phyloP scores from a whole-genome alignment of 78 protist genomes.

The Cavenderia fasciculata region DNA sequence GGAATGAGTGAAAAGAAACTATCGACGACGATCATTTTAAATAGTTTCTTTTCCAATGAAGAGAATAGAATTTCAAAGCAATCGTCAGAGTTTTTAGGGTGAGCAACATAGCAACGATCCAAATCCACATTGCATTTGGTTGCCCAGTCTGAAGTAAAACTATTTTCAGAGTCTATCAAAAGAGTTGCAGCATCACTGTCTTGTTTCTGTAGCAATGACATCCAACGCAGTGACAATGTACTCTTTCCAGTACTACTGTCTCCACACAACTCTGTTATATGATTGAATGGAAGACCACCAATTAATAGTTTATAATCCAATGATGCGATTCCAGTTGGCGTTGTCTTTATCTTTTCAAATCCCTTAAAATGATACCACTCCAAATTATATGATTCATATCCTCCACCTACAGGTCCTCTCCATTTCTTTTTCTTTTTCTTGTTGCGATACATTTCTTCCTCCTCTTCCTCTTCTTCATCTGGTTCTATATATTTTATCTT shows the following conservation, averaged over 20 bases:
- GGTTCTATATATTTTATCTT: background rate
- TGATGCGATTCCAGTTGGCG: constrained; percentile 8
- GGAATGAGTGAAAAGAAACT: constrained; percentile 15
- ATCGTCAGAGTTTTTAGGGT: constrained; percentile 39
- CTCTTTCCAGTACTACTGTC: constrained; percentile 54
- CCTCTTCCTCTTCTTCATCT: constrained; percentile 3
- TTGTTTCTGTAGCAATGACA: background rate
- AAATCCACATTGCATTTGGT: background rate
- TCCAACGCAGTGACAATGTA: constrained; percentile 20
- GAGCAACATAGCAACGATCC: background rate
- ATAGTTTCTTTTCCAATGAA: background rate
- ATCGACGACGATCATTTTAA: constrained; percentile 29
- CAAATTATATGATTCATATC: constrained; percentile 22
- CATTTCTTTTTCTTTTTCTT: background rate
- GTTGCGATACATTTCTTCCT: background rate
- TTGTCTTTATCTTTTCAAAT: constrained; percentile 27
- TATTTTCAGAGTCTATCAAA: constrained; percentile 60
- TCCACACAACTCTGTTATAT: constrained; percentile 47
- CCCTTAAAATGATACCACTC: constrained; percentile 52
- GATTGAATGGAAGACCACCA: constrained; percentile 54
- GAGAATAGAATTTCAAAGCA: background rate
- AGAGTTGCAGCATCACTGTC: background rate
- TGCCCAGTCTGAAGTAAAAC: constrained; percentile 56
- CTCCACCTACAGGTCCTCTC: background rate
- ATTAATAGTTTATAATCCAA: constrained; percentile 34